Evolutionary conservation across 176 grass and related monocot species (phyloP), one percentile per base, ranked within the genome.

Genomic region (Carex parvula): DNA sequence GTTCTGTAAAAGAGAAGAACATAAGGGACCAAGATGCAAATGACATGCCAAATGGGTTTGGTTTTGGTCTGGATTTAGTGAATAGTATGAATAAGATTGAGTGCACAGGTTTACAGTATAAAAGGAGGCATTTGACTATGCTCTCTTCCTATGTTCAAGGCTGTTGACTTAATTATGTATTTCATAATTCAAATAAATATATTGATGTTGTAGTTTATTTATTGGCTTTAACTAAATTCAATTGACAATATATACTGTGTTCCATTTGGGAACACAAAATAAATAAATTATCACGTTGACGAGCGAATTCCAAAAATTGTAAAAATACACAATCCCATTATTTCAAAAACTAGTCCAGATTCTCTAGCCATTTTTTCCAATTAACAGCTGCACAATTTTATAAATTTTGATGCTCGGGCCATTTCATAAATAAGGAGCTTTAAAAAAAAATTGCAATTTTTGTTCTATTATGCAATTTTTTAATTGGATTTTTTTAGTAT

Each of bases 91-190:
- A 58, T 83, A 76, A 76, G 48, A 79, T 79, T 39, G 84, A 84
- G 41, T 70, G 84, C 58, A 76, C 70, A 21, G 84, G 76, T 42
- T 29, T 89, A 0, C 35, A 70, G 44, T 81, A 67, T 75, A 85
- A 85, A 66, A 85, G 56, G 41, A 35, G 84, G 84, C 37, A 56
- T 83, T 85, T 85, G 64, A 62, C 53, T 83, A 71, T n/a, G 16
- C 39, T 71, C 24, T 63, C 59, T 63, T 58, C 55, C 52, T 58
- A 57, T 79, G 46, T 79, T 55, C 75, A 62, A 44, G 55, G 21
- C 9, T 81, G 79, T 81, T 60, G 59, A 81, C 54, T 80, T 20
- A 39, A 39, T 39, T 39, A 21, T 81, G 56, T 81, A 60, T 32
- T 60, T 50, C 46, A 50, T 50, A 50, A 50, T 50, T 50, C 46